phyloP scores from a whole-genome alignment of 1,139 yeast species.

The Arxiozyma telluris region DNA sequence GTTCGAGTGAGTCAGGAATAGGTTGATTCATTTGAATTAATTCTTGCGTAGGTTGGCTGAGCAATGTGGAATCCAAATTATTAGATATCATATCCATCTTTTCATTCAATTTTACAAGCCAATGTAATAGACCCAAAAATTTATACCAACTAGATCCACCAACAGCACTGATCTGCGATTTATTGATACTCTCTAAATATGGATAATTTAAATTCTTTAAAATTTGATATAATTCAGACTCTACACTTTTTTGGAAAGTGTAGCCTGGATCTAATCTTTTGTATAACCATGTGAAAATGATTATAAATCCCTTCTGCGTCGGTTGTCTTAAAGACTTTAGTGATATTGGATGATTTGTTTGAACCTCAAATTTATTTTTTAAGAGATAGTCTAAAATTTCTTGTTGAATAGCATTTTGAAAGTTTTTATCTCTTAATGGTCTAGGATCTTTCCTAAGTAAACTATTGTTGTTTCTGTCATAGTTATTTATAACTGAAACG shows the following conservation, averaged over 20 bases:
- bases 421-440: slow-evolving; percentile 65
- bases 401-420: slow-evolving; percentile 55
- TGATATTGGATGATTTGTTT: slow-evolving; percentile 62
- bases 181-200: slow-evolving; percentile 66
- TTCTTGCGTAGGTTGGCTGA: slow-evolving; percentile 27
- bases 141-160: slow-evolving; percentile 89
- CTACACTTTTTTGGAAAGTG: slow-evolving; percentile 57
- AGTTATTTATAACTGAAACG: background rate
- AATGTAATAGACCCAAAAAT: slow-evolving; percentile 70
- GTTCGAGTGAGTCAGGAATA: slow-evolving; percentile 34
- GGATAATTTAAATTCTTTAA: slow-evolving; percentile 68
- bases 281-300: slow-evolving; percentile 74
- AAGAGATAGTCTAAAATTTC: slow-evolving; percentile 59
- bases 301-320: slow-evolving; percentile 77
- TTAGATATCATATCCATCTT: slow-evolving; percentile 37
- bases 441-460: slow-evolving; percentile 47
- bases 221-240: slow-evolving; percentile 63
- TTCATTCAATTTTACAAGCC: slow-evolving; percentile 58
- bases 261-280: slow-evolving; percentile 72
- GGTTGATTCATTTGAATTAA: slow-evolving; percentile 34
- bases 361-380: slow-evolving; percentile 58
- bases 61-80: slow-evolving; percentile 18
- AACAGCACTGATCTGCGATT: slow-evolving; percentile 82
- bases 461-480: background rate
- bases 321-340: slow-evolving; percentile 63